Percentiles rank a stretch among this genome's conserved stretches.
Evolutionary conservation across 2,329 filamentous ascomycete genomes (phyloP).

Genomic region (Colletotrichum spinosum): DNA sequence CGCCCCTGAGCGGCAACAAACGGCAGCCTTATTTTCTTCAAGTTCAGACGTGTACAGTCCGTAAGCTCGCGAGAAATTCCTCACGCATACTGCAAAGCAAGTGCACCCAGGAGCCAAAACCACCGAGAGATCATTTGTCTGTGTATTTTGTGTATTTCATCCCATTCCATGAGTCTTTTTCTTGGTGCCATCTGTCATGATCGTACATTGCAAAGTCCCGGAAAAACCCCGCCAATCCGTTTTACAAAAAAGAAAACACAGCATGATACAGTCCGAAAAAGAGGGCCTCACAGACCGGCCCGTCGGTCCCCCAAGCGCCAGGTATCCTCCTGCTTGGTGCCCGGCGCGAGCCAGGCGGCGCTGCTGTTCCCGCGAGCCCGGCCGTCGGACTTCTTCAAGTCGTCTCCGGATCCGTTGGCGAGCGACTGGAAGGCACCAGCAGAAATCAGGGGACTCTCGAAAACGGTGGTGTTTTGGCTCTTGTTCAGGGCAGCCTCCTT

Average conservation of each 20-base stretch:
- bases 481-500: slow-evolving; percentile 49
- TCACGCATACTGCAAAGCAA: too few relatives aligned
- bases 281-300: slow-evolving; percentile 38
- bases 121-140: slow-evolving; percentile 1
- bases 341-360: slow-evolving; percentile 77
- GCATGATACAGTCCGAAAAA: slow-evolving; percentile 22
- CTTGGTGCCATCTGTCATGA: slow-evolving; percentile 21
- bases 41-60: too few relatives aligned
- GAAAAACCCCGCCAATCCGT: too few relatives aligned
- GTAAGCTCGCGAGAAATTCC: too few relatives aligned
- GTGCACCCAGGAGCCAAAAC: background rate
- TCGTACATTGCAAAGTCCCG: slow-evolving; percentile 30
- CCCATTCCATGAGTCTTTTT: background rate
- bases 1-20: too few relatives aligned
- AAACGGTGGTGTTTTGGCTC: slow-evolving; percentile 47
- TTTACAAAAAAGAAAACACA: slow-evolving; percentile 1
- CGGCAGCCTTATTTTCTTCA: too few relatives aligned
- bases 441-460: slow-evolving; percentile 50
- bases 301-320: slow-evolving; percentile 66
- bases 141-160: slow-evolving; percentile 11
- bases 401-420: slow-evolving; percentile 59
- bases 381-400: slow-evolving; percentile 68
- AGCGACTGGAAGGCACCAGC: slow-evolving; percentile 47
- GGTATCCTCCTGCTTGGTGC: slow-evolving; percentile 87
- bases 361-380: slow-evolving; percentile 59